Conservation (phyloP, 768 basidiomycete species). For the Amanita phalloides region DNA sequence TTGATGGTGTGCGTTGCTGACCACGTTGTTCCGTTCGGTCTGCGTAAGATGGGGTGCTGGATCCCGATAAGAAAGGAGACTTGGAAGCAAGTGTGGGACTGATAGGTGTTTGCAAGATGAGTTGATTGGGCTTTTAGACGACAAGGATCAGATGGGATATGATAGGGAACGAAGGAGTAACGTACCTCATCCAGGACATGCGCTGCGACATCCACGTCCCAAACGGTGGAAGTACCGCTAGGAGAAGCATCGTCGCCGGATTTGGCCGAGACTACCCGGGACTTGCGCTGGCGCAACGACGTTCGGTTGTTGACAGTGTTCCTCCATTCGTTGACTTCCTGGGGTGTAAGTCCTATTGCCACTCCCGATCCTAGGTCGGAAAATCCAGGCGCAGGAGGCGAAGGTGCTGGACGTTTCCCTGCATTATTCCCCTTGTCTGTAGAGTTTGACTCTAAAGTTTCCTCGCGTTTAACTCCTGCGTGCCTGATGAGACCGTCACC, state of each 20-base stretch:
- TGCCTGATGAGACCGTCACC: neutral
- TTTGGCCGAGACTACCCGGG: neutral
- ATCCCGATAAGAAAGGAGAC: neutral
- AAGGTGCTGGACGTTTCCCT: neutral
- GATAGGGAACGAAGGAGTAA: neutral
- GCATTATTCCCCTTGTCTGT: neutral
- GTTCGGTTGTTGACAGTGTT: neutral
- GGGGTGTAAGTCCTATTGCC: neutral
- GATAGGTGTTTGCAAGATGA: neutral
- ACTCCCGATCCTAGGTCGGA: neutral
- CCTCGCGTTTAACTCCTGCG: neutral
- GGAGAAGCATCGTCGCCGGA: neutral
- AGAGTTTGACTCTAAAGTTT: neutral
- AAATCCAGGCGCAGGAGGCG: neutral
- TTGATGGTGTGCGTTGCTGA: neutral
- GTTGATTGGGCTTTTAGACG: neutral
- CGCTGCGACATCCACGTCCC: neutral
- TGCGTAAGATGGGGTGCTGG: no score
- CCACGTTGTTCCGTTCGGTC: neutral
- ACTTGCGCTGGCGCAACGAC: neutral
- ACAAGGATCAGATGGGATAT: neutral
- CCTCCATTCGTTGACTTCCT: slow-evolving; percentile 3
- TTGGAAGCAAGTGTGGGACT: neutral
- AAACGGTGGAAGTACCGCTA: neutral
- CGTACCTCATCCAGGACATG: slow-evolving; percentile 5